A percentile compares a stretch with the other conserved stretches of the same genome.
These are phyloP conservation scores for Escovopsis sp. DNA, from an alignment of 2,329 filamentous ascomycete species.

Conservation along the genomic window DNA sequence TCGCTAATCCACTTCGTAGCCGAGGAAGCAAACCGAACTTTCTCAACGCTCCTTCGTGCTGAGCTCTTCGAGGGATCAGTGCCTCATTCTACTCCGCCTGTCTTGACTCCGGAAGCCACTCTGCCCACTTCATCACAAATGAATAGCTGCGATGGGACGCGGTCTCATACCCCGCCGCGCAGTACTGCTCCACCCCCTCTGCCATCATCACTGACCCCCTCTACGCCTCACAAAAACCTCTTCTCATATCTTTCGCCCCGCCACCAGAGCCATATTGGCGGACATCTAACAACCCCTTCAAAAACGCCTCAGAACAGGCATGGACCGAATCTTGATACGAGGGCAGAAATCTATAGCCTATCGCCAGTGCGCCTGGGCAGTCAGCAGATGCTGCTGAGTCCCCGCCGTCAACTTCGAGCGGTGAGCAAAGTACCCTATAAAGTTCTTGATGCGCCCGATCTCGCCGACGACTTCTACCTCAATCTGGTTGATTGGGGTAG, in stretches of 20 bases:
- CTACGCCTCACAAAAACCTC: constrained; percentile 93
- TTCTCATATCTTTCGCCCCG: constrained; percentile 78
- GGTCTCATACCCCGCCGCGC: constrained; percentile 69
- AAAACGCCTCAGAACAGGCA: constrained; percentile 80
- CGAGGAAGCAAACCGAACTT: constrained; percentile 90
- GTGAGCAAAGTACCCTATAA: constrained; percentile 97
- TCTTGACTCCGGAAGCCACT: constrained; percentile 44
- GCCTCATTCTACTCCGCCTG: constrained; percentile 59
- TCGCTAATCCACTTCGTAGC: constrained; percentile 28
- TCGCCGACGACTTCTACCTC: constrained; percentile 95
- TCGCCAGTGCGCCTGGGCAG: constrained; percentile 88
- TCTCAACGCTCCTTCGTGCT: constrained; percentile 71
- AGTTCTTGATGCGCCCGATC: constrained; percentile 86
- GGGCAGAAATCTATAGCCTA: constrained; percentile 87
- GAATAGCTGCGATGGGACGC: constrained; percentile 47
- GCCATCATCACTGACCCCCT: constrained; percentile 71
- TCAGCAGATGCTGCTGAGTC: constrained; percentile 84
- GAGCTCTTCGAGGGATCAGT: constrained; percentile 88
- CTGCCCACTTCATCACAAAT: constrained; percentile 35
- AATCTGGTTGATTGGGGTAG: constrained; percentile 98
- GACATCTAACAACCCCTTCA: constrained; percentile 67
- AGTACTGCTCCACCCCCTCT: constrained; percentile 44
- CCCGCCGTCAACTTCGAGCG: constrained; percentile 72
- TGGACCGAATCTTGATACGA: constrained; percentile 75
- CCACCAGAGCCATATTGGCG: constrained; percentile 53